A percentile compares a stretch with the other conserved stretches of the same genome.
Conservation (phyloP, 768 basidiomycete genomes). For the Termitomyces sp. region DNA sequence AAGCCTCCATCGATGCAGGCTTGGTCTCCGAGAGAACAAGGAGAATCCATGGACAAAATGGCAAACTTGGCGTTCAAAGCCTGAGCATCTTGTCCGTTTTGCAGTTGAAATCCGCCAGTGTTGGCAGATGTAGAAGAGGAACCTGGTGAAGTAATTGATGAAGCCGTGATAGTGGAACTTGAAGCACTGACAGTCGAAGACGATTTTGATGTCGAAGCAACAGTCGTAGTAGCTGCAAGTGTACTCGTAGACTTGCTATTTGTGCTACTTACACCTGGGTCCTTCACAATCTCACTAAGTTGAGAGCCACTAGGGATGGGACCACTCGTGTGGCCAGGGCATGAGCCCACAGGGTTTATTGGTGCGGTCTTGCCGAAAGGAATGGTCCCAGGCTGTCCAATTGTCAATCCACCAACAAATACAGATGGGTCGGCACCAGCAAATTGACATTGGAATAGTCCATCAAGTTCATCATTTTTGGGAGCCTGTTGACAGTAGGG, state of each 20-base stretch:
- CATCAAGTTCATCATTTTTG: conserved; percentile 46
- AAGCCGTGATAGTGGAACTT: conserved; percentile 10
- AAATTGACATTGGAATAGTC: conserved; percentile 60
- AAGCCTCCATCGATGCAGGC: conserved; percentile 43
- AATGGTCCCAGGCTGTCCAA: conserved; percentile 47
- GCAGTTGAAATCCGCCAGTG: conserved; percentile 21
- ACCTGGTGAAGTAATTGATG: conserved; percentile 2
- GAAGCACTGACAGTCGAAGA: not conserved
- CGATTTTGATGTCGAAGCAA: not conserved
- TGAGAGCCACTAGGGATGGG: conserved; percentile 49
- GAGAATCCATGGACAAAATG: conserved; percentile 30
- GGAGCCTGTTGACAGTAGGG: conserved; percentile 55
- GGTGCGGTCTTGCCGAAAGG: conserved; percentile 42
- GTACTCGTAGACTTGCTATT: conserved; percentile 5
- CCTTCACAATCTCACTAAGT: conserved; percentile 29
- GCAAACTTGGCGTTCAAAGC: conserved; percentile 38
- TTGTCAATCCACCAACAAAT: conserved; percentile 40
- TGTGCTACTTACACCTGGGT: conserved; percentile 27
- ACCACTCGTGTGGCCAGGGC: conserved; percentile 44
- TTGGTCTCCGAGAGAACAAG: conserved; percentile 36
- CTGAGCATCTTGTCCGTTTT: conserved; percentile 37
- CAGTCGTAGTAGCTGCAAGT: not conserved
- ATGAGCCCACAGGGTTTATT: conserved; percentile 45
- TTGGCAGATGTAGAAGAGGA: not conserved
- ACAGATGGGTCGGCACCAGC: conserved; percentile 37